phyloP scores from a whole-genome alignment of 2,329 filamentous ascomycete species.

The Dactylellina sp. region DNA sequence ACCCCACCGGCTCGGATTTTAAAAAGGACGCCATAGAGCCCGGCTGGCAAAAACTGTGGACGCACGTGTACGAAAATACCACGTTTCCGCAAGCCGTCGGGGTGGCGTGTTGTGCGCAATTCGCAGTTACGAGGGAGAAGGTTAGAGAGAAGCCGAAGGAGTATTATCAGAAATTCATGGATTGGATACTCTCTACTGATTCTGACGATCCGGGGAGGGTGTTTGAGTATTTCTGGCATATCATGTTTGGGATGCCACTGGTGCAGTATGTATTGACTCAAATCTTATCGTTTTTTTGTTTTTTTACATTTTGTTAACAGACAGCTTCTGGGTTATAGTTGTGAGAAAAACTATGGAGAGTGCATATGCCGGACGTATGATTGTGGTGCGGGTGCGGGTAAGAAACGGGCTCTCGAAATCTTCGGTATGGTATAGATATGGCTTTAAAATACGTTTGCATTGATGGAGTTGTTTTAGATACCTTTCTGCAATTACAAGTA shows the following conservation, averaged over 20 bases:
- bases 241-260: slow-evolving; percentile 64
- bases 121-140: slow-evolving; percentile 70
- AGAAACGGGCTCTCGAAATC: slow-evolving; percentile 5
- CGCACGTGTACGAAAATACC: slow-evolving; percentile 30
- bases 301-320: not conserved
- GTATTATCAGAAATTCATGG: slow-evolving; percentile 70
- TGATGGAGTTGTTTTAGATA: not conserved
- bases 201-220: slow-evolving; percentile 72
- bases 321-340: slow-evolving; percentile 12
- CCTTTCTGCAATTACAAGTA: not conserved
- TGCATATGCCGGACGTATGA: slow-evolving; percentile 45
- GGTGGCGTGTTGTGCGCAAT: slow-evolving; percentile 75
- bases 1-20: slow-evolving; percentile 63
- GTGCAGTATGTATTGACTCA: slow-evolving; percentile 30
- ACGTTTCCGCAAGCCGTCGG: slow-evolving; percentile 64
- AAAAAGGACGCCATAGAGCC: slow-evolving; percentile 62
- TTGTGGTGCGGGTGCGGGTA: not conserved
- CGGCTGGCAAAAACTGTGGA: slow-evolving; percentile 40
- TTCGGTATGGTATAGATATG: not conserved
- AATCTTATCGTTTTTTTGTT: not conserved
- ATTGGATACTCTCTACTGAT: slow-evolving; percentile 71
- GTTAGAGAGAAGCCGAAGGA: slow-evolving; percentile 67
- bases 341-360: slow-evolving; percentile 8
- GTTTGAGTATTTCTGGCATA: slow-evolving; percentile 76
- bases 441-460: not conserved